These are phyloP conservation scores for Zoysia japonica DNA, from an alignment of 176 grass and related monocot genomes.

Conservation along the genomic window DNA sequence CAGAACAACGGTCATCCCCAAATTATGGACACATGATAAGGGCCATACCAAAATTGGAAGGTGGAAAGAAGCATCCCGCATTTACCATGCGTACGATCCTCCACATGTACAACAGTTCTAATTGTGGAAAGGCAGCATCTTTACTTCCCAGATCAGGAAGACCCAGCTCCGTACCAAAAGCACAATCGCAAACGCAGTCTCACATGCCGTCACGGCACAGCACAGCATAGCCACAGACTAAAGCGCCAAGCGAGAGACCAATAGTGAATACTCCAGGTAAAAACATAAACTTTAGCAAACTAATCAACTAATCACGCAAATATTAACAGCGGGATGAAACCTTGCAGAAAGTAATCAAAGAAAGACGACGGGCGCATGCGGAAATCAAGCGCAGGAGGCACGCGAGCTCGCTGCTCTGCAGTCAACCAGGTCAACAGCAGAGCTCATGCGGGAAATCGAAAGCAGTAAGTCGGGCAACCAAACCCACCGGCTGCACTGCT, in stretches of 20 bases:
- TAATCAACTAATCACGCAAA: constrained; percentile 24
- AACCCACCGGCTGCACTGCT: constrained; percentile 86
- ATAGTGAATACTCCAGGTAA: background rate
- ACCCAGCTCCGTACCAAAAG: constrained; percentile 31
- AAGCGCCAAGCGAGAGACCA: background rate
- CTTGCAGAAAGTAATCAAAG: background rate
- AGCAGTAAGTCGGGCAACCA: background rate
- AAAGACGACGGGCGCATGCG: background rate
- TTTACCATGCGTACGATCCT: constrained; percentile 39
- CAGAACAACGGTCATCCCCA: constrained; percentile 26
- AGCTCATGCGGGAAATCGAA: background rate
- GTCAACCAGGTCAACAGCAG: background rate
- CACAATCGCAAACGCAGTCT: constrained; percentile 3
- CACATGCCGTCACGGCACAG: background rate
- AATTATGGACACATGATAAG: constrained; percentile 28
- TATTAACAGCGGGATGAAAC: constrained; percentile 6
- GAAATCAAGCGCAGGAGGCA: constrained; percentile 16
- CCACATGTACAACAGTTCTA: constrained; percentile 36
- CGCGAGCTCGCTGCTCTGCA: background rate
- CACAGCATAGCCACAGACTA: constrained; percentile 13
- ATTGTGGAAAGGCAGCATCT: constrained; percentile 39
- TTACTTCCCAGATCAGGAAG: constrained; percentile 45
- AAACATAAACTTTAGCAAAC: constrained; percentile 1
- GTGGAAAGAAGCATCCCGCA: constrained; percentile 32
- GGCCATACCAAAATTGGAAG: constrained; percentile 47